Conservation (phyloP, 2,329 filamentous ascomycete genomes). For the Cyphellophora europaea region DNA sequence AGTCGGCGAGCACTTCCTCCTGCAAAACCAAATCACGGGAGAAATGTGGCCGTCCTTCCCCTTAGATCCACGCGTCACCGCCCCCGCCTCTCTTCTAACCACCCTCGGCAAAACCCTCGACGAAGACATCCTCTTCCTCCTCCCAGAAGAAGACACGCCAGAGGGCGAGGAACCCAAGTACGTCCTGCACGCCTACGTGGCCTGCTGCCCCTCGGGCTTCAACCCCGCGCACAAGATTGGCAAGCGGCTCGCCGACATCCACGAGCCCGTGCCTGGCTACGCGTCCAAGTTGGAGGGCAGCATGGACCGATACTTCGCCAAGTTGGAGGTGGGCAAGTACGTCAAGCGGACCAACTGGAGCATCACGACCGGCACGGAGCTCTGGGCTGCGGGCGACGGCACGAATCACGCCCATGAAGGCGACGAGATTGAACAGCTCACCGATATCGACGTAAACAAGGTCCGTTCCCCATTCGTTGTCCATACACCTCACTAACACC, state of each 20-base stretch:
- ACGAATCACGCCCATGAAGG: constrained; percentile 23
- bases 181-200: constrained; percentile 46
- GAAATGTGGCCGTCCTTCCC: constrained; percentile 30
- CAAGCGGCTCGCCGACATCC: constrained; percentile 44
- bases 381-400: constrained; percentile 28
- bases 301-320: constrained; percentile 55
- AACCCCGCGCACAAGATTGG: constrained; percentile 46
- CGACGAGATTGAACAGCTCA: constrained; percentile 17
- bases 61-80: constrained; percentile 20
- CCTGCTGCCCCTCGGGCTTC: constrained; percentile 52
- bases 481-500: not conserved
- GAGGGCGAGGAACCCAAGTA: constrained; percentile 30
- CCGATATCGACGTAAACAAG: constrained; percentile 35
- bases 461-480: constrained; percentile 25
- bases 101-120: constrained; percentile 46
- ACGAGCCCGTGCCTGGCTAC: constrained; percentile 51
- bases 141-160: constrained; percentile 30
- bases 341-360: constrained; percentile 48
- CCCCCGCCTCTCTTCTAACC: constrained; percentile 33
- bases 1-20: constrained; percentile 19
- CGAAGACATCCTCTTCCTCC: constrained; percentile 50
- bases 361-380: constrained; percentile 27
- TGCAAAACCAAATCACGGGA: constrained; percentile 39
- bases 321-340: constrained; percentile 42
- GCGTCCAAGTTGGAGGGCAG: constrained; percentile 44